These are phyloP conservation scores for Epicoccum sorghinum DNA, from an alignment of 2,329 filamentous ascomycete genomes.

Conservation along the genomic window DNA sequence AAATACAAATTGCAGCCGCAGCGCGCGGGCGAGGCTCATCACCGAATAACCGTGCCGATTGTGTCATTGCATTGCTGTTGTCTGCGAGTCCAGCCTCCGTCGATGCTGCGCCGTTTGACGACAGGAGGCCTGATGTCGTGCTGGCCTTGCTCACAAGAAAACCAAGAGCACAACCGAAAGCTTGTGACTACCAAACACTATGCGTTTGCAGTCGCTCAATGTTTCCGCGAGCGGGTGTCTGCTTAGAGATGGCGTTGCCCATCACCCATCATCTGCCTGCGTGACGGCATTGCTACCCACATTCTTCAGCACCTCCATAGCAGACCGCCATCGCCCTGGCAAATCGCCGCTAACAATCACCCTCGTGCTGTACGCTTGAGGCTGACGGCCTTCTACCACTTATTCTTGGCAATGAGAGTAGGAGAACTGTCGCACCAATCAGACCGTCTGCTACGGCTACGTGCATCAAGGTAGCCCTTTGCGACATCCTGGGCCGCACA, in stretches of 20 bases:
- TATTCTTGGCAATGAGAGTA: conserved; percentile 4
- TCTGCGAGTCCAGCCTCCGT: background rate
- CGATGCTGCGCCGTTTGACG: conserved; percentile 1
- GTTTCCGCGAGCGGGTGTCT: background rate
- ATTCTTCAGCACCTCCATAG: background rate
- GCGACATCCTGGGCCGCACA: conserved; percentile 3
- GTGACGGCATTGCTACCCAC: background rate
- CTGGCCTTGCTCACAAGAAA: conserved; percentile 7
- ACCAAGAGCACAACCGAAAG: conserved; percentile 3
- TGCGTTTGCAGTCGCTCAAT: background rate
- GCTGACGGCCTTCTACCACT: conserved; percentile 1
- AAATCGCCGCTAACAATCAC: conserved; percentile 8
- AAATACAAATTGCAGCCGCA: no score
- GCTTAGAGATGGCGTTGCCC: background rate
- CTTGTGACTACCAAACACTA: background rate
- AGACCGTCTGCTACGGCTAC: conserved; percentile 5
- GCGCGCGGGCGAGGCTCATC: background rate
- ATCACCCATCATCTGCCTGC: conserved; percentile 1
- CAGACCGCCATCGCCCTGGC: background rate
- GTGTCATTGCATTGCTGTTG: background rate
- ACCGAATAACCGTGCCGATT: background rate
- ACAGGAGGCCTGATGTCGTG: conserved; percentile 1
- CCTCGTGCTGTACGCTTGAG: conserved; percentile 11
- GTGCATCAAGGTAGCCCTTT: conserved; percentile 12
- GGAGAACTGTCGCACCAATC: conserved; percentile 10